Percentiles rank a stretch among this genome's conserved stretches.
Conservation (phyloP, 148 eudicot species). For the Spergularia bocconei region DNA sequence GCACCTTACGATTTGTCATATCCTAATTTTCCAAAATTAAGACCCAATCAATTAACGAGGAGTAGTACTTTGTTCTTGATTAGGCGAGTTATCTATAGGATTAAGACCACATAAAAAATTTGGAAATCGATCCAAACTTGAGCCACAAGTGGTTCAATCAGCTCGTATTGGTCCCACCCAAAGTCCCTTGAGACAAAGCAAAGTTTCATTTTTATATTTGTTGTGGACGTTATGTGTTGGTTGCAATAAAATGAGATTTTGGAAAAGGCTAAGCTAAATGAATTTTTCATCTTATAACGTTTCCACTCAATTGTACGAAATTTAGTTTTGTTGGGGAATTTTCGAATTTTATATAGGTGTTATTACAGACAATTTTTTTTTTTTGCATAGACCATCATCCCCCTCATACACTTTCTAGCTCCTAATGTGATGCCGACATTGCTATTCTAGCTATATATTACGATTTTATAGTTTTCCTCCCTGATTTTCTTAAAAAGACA, state of each 20-base stretch:
- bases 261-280: too few species aligned
- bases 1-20: not conserved
- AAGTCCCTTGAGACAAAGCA: slow-evolving; percentile 23
- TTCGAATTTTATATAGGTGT: too few species aligned
- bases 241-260: not conserved
- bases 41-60: slow-evolving; percentile 24
- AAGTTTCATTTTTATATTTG: slow-evolving; percentile 12
- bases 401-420: too few species aligned
- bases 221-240: not conserved
- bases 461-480: too few species aligned
- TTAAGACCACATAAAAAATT: slow-evolving; percentile 30
- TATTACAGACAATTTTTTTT: too few species aligned
- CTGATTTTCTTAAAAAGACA: too few species aligned
- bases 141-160: slow-evolving; percentile 47
- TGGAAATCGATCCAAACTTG: slow-evolving; percentile 18
- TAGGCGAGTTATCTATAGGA: slow-evolving; percentile 20
- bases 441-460: too few species aligned
- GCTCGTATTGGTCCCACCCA: slow-evolving; percentile 18
- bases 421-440: too few species aligned
- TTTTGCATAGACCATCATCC: too few species aligned
- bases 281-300: too few species aligned
- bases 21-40: slow-evolving; percentile 20
- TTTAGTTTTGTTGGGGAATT: too few species aligned
- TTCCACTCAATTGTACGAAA: too few species aligned
- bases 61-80: slow-evolving; percentile 16